Base-by-base conservation (phyloP, 352 stramenopile species). In the Phytophthora palmivora region DNA sequence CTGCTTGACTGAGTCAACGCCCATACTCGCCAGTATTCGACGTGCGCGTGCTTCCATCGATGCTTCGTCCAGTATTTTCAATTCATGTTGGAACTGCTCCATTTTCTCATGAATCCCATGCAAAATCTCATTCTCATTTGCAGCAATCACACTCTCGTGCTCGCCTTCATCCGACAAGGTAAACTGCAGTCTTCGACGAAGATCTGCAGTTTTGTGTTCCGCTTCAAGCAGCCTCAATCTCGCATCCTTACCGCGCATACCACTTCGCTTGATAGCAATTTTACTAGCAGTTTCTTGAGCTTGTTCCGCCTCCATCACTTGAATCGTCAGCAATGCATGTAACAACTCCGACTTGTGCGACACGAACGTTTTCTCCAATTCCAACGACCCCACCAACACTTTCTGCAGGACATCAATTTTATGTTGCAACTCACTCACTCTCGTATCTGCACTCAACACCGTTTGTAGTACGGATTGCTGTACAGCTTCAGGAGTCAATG, bases 1-100 rank as follows among this genome's bases (percentile, higher is more conserved):
- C 71, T 98, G 95, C 73, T 96, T 96, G 7, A 76, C 73, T 18
- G 76, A 38, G 24, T 80, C 87, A 61, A 98, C 93, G 55, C 92
- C 67, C 67, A 88, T 88, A 53, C 65, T 84, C 5, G 49, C 43
- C 15, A 88, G 39, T 38, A 88, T 88, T 16, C 71, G 69, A 0
- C 79, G 63, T 10, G 76, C 79, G 8, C 76, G 65, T 0, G 74
- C 72, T 41, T 88, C 79, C 71, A 83, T 85, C 2, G 78, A 82
- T 37, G 70, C 53, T 62, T 86, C 74, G 44, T 86, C 74, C 21
- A 87, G 56, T 15, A 74, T 34, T 47, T 84, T 82, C 16, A 88
- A 52, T 9, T 63, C 62, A 28, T 77, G 64, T 18, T 84, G 76
- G 45, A 74, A 86, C 32, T 73, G 45, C 9, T 83, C 57, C 15